phyloP scores from a whole-genome alignment of 306 rosid species.

The Crataegus laevigata region DNA sequence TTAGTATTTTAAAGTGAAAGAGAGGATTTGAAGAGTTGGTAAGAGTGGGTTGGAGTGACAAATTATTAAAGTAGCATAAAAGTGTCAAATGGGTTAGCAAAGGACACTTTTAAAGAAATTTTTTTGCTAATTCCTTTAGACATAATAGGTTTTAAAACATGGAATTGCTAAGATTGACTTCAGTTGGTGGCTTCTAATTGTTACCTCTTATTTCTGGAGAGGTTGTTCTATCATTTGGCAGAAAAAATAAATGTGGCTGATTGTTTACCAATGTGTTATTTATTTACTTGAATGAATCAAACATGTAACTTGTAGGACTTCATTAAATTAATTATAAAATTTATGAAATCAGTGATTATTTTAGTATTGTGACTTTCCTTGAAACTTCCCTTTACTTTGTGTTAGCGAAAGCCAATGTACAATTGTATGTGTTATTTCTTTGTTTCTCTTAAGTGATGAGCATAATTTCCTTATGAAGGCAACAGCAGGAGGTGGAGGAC shows the following conservation, averaged over 20 bases:
- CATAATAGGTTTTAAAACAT: background rate
- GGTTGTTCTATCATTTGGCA: background rate
- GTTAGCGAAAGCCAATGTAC: background rate
- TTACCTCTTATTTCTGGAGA: background rate
- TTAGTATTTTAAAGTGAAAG: no score
- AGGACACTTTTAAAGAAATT: no score
- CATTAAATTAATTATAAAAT: background rate
- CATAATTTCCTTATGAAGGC: constrained; percentile 50
- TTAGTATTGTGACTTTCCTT: background rate
- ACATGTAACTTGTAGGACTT: background rate
- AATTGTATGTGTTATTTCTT: constrained; percentile 6
- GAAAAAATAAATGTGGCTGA: background rate
- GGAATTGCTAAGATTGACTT: background rate
- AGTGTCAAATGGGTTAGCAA: no score
- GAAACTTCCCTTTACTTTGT: background rate
- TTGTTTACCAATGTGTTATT: background rate
- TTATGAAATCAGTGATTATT: background rate
- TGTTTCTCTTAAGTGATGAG: constrained; percentile 29
- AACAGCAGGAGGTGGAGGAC: constrained; percentile 99
- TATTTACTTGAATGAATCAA: background rate
- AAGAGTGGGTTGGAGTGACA: no score
- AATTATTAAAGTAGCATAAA: no score
- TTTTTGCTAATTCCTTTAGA: no score
- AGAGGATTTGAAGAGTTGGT: no score
- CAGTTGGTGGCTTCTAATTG: background rate